A percentile compares a stretch with the other conserved stretches of the same genome.
phyloP scores from a whole-genome alignment of 345 rosid species.

The Hypericum perforatum region DNA sequence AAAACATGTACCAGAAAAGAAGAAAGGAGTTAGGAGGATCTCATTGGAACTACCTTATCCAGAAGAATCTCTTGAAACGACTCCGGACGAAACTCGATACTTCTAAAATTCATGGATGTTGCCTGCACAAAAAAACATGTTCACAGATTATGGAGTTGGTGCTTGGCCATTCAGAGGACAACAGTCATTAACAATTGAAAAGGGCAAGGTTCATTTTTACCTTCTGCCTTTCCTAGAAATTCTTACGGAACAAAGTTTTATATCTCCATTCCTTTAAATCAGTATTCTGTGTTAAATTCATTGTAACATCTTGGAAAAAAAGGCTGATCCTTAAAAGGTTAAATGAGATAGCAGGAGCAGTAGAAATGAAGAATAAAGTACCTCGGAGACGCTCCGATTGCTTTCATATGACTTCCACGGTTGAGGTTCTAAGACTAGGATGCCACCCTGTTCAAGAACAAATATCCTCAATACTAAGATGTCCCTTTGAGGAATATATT shows the following conservation, averaged over 20 bases:
- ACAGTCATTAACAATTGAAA: too few relatives aligned
- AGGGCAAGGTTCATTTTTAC: too few relatives aligned
- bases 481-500: not conserved
- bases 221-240: too few relatives aligned
- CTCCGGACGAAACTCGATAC: slow-evolving; percentile 43
- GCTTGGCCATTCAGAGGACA: too few relatives aligned
- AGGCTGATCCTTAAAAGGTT: too few relatives aligned
- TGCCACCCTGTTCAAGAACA: slow-evolving; percentile 61
- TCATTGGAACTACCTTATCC: slow-evolving; percentile 51
- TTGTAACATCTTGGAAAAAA: too few relatives aligned
- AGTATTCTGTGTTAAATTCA: too few relatives aligned
- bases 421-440: slow-evolving; percentile 85
- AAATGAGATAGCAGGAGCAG: too few relatives aligned
- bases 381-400: slow-evolving; percentile 76
- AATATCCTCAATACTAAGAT: not conserved
- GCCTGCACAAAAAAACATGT: slow-evolving; percentile 38
- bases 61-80: slow-evolving; percentile 71
- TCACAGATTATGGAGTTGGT: too few relatives aligned
- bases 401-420: slow-evolving; percentile 91
- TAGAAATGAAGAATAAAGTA: slow-evolving; percentile 9
- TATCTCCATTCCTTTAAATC: too few relatives aligned
- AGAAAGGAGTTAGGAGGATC: not conserved
- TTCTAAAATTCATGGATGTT: slow-evolving; percentile 40
- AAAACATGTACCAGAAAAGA: not conserved
- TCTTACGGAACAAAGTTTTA: too few relatives aligned